These are phyloP conservation scores for Colletotrichum zoysiae DNA, from an alignment of 2,329 filamentous ascomycete genomes.

Conservation along the genomic window DNA sequence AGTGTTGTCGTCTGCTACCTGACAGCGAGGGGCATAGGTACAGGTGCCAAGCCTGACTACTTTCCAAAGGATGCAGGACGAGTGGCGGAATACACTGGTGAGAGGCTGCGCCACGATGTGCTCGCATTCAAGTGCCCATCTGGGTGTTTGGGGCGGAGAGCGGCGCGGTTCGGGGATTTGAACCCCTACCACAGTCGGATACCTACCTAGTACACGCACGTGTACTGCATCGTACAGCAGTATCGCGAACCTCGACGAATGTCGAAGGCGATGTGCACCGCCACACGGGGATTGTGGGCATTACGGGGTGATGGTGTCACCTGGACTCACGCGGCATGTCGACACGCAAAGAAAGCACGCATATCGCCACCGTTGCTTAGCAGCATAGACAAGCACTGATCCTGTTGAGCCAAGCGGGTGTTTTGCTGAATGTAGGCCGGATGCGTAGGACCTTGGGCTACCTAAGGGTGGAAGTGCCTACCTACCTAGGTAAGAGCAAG, in stretches of 20 bases:
- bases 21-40: not conserved
- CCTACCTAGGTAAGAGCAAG: not conserved
- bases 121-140: conserved; percentile 4
- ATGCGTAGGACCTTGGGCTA: too few species aligned
- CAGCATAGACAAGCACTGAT: not conserved
- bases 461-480: too few species aligned
- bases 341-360: not conserved
- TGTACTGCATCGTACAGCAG: not conserved
- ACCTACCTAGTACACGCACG: not conserved
- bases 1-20: not conserved
- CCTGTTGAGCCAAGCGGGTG: not conserved
- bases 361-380: conserved; percentile 17
- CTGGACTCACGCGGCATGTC: not conserved
- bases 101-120: conserved; percentile 33
- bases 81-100: not conserved
- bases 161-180: not conserved
- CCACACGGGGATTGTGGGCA: not conserved
- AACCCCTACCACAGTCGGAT: not conserved
- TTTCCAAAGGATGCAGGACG: not conserved
- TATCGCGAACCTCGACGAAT: not conserved
- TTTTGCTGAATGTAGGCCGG: not conserved
- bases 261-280: conserved; percentile 19
- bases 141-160: conserved; percentile 30
- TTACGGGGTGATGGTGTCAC: conserved; percentile 16
- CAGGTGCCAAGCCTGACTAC: not conserved